Percentiles rank a stretch among this genome's conserved stretches.
phyloP scores from a whole-genome alignment of 768 basidiomycete genomes.

The Crucibulum laeve region DNA sequence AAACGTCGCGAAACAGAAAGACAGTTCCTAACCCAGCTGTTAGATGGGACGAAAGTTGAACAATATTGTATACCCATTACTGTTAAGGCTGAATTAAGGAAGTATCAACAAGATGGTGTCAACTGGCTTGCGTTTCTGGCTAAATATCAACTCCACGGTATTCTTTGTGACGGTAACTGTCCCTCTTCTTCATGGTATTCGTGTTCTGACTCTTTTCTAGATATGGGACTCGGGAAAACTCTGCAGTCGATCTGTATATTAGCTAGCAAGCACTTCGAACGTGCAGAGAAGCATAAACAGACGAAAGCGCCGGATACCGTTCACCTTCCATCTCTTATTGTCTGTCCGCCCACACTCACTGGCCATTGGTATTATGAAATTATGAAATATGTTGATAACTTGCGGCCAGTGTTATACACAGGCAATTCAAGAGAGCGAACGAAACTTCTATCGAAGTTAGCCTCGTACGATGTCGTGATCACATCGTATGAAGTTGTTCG shows the following conservation, averaged over 20 bases:
- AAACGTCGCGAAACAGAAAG: conserved; percentile 85
- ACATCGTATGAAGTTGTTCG: conserved; percentile 98
- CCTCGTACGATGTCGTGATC: conserved; percentile 84
- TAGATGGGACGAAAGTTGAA: conserved; percentile 94
- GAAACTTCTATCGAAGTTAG: conserved; percentile 59
- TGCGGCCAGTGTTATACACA: conserved; percentile 83
- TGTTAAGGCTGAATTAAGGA: conserved; percentile 92
- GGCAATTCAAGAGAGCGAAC: conserved; percentile 83
- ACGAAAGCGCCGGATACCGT: conserved; percentile 71
- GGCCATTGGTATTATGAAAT: conserved; percentile 99
- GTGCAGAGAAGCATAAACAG: conserved; percentile 60
- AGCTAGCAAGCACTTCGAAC: conserved; percentile 89
- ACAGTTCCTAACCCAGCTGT: conserved; percentile 86
- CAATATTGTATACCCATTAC: conserved; percentile 80
- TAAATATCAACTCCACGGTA: conserved; percentile 96
- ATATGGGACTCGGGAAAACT: conserved; percentile 99
- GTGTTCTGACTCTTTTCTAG: conserved; percentile 32
- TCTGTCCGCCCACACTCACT: conserved; percentile 96
- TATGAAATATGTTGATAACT: conserved; percentile 81
- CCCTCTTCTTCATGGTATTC: neutral
- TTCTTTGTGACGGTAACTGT: conserved; percentile 88
- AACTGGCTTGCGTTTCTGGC: conserved; percentile 98
- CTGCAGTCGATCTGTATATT: conserved; percentile 97
- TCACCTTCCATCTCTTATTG: conserved; percentile 89
- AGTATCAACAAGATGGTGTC: conserved; percentile 97